phyloP scores from a whole-genome alignment of 345 rosid species.

The Populus deltoides region DNA sequence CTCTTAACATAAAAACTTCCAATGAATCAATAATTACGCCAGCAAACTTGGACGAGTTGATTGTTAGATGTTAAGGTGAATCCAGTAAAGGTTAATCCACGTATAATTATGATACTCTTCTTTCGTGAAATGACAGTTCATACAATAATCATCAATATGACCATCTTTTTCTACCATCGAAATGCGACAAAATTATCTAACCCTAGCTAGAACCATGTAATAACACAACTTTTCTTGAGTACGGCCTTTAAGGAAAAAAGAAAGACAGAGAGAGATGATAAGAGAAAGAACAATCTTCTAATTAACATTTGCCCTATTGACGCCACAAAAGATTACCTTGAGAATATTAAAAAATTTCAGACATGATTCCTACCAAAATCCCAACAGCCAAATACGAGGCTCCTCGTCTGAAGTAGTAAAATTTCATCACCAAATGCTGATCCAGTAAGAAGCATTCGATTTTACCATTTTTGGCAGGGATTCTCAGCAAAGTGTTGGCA shows the following conservation, averaged over 20 bases:
- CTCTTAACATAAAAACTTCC: not conserved
- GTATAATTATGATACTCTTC: too few species aligned
- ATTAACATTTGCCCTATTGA: not conserved
- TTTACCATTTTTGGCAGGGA: not conserved
- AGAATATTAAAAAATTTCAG: not conserved
- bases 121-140: not conserved
- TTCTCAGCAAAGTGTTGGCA: not conserved
- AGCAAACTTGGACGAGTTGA: not conserved
- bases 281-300: not conserved
- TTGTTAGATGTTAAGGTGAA: not conserved
- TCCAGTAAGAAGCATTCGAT: not conserved
- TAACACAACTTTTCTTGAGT: not conserved
- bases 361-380: slow-evolving; percentile 4
- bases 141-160: not conserved
- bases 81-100: not conserved
- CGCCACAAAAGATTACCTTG: not conserved
- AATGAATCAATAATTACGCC: not conserved
- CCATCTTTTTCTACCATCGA: not conserved
- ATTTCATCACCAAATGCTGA: not conserved
- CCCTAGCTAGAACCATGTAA: not conserved
- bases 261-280: too few species aligned
- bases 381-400: not conserved
- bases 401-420: not conserved
- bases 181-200: not conserved
- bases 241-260: too few species aligned